Conservation (phyloP, 441 rosid species). For the Croton laevigatus region DNA sequence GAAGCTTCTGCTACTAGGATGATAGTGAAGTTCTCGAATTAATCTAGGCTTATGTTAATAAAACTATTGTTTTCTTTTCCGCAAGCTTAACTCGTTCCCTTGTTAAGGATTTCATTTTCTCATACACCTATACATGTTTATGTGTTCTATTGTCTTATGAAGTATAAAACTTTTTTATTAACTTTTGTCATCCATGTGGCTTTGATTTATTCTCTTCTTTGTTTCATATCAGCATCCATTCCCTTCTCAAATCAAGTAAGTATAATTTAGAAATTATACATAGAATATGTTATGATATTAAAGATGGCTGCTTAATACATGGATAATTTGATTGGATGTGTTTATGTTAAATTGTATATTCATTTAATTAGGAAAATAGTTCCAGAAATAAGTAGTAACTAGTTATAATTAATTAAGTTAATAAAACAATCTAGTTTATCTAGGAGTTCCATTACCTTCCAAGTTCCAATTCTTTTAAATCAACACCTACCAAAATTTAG, state of each 20-base stretch:
- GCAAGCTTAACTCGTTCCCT: background rate
- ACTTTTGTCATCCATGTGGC: background rate
- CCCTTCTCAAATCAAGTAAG: background rate
- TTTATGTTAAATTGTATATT: background rate
- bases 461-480: conserved; percentile 5
- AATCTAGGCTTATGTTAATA: background rate
- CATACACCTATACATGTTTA: background rate
- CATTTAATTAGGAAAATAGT: background rate
- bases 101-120: background rate
- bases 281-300: background rate
- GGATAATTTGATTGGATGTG: background rate
- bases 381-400: background rate
- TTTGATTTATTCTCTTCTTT: background rate
- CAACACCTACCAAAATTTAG: conserved; percentile 19
- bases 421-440: conserved; percentile 7
- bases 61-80: background rate
- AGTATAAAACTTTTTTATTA: background rate
- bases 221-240: background rate
- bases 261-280: background rate
- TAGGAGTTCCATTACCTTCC: background rate
- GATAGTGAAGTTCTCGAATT: background rate
- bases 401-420: background rate
- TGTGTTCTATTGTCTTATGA: background rate
- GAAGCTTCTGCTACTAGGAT: background rate
- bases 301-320: background rate